Evolutionary conservation across 1,284 basidiomycete genomes (phyloP).

Genomic region (Fomitopsis betulina): DNA sequence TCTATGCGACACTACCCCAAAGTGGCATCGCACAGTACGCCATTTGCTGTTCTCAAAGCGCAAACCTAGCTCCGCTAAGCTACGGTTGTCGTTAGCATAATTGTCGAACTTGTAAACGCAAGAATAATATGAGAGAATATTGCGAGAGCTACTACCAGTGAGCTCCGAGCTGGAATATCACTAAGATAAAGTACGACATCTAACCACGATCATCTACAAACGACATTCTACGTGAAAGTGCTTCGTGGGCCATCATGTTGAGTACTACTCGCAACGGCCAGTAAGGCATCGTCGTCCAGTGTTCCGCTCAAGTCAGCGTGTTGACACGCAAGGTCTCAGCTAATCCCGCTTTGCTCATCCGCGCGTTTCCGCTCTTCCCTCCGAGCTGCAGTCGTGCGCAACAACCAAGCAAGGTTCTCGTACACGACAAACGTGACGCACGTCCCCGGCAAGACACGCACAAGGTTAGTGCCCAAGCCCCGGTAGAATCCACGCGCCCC

Average conservation of each 20-base stretch:
- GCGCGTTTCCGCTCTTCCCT: constrained; percentile 16
- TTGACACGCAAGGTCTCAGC: neutral
- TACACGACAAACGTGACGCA: constrained; percentile 99
- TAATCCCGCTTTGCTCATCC: neutral
- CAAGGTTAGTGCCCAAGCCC: constrained; percentile 93
- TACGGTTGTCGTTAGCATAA: neutral
- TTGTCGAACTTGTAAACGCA: no score
- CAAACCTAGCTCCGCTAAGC: neutral
- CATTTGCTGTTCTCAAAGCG: neutral
- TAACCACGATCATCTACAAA: neutral
- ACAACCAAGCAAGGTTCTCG: constrained; percentile 88
- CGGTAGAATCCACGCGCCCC: constrained; percentile 90
- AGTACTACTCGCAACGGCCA: neutral
- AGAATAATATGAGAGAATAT: no score
- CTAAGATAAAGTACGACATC: neutral
- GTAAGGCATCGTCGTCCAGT: neutral
- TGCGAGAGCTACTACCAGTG: no score
- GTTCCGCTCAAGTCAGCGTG: neutral
- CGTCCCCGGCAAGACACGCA: constrained; percentile 93
- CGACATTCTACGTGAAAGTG: neutral
- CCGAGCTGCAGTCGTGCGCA: constrained; percentile 54
- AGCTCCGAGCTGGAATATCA: neutral
- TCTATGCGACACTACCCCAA: no score
- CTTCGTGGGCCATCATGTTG: neutral
- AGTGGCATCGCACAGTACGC: no score